A percentile compares a stretch with the other conserved stretches of the same genome.
These are phyloP conservation scores for Fraxinus sp. DNA, from an alignment of 305 asterid species.

Conservation along the genomic window DNA sequence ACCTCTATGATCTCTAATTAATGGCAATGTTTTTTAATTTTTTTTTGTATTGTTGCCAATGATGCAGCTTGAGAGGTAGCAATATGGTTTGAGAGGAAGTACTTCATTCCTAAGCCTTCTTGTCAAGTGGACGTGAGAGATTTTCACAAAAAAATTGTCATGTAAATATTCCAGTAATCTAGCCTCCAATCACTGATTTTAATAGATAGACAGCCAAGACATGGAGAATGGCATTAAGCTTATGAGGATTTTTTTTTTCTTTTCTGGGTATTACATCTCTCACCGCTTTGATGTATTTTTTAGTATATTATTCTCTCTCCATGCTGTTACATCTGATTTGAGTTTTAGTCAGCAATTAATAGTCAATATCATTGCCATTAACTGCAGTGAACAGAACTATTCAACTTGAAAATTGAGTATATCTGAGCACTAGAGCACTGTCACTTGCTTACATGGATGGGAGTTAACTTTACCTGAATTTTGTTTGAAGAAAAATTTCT, in stretches of 20 bases:
- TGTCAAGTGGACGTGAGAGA: slow-evolving; percentile 10
- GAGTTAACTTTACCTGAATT: slow-evolving; percentile 2
- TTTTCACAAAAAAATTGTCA: slow-evolving; percentile 5
- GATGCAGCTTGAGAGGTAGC: not conserved
- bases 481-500: slow-evolving; percentile 11
- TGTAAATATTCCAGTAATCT: slow-evolving; percentile 17
- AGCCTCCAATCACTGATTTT: slow-evolving; percentile 9
- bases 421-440: not conserved
- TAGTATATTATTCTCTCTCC: not conserved
- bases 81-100: slow-evolving; percentile 11
- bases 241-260: not conserved
- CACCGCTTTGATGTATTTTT: not conserved
- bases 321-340: slow-evolving; percentile 5
- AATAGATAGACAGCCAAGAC: not conserved
- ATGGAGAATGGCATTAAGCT: slow-evolving; percentile 12
- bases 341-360: slow-evolving; percentile 11
- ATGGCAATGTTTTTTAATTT: not conserved
- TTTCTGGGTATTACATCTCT: not conserved
- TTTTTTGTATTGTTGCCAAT: not conserved
- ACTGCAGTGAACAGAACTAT: slow-evolving; percentile 5
- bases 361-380: slow-evolving; percentile 7
- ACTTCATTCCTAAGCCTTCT: slow-evolving; percentile 20
- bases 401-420: slow-evolving; percentile 12
- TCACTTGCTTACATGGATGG: slow-evolving; percentile 8
- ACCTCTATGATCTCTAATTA: not conserved